Evolutionary conservation across 352 stramenopile species (phyloP).

Genomic region (Globisporangium canariense): DNA sequence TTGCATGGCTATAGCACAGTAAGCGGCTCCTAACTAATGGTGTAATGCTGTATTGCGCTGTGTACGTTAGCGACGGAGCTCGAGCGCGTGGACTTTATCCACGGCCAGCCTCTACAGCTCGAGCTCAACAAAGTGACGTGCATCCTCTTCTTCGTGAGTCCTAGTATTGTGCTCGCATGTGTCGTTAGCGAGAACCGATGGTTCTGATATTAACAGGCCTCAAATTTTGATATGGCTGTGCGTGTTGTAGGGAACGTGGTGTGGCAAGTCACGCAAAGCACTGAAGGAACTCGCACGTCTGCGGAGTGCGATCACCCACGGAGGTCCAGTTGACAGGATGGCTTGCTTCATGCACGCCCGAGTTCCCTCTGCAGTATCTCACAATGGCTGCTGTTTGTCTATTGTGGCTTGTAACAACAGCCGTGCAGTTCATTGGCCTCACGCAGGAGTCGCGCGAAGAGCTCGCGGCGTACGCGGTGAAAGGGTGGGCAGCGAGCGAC

Average conservation of each 20-base stretch:
- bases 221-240: neutral
- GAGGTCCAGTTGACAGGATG: constrained; percentile 11
- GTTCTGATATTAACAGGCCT: neutral
- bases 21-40: neutral
- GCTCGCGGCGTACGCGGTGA: constrained; percentile 54
- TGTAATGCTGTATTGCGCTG: neutral
- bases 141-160: constrained; percentile 78
- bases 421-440: constrained; percentile 56
- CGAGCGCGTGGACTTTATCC: constrained; percentile 52
- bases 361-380: neutral
- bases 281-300: constrained; percentile 50
- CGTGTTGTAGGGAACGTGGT: constrained; percentile 56
- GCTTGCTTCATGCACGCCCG: neutral
- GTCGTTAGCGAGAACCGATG: too few relatives aligned
- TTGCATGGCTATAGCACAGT: too few relatives aligned
- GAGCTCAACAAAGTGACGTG: constrained; percentile 60
- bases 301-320: constrained; percentile 28
- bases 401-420: constrained; percentile 14
- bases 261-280: constrained; percentile 42
- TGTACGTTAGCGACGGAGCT: constrained; percentile 30
- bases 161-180: too few relatives aligned
- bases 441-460: constrained; percentile 71
- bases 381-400: neutral
- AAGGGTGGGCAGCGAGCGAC: constrained; percentile 49
- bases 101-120: constrained; percentile 45